phyloP scores from a whole-genome alignment of 2,329 filamentous ascomycete genomes.

The Claviceps citrina region DNA sequence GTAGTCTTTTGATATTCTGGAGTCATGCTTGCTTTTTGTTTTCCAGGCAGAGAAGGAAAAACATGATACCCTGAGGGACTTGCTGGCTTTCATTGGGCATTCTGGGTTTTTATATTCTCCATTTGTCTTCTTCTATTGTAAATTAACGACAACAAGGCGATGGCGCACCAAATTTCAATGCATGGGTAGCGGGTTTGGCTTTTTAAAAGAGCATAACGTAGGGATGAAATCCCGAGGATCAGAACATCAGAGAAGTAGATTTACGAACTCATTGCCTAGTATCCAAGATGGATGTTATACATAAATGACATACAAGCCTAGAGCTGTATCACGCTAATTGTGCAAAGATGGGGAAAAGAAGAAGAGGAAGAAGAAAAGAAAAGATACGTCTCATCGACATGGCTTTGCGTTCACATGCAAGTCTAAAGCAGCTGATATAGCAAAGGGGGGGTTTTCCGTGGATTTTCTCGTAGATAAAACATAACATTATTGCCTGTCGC shows the following conservation, averaged over 20 bases:
- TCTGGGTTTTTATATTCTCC: background rate
- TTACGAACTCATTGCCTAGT: background rate
- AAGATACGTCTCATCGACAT: no score
- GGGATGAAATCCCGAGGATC: background rate
- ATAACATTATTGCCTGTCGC: background rate
- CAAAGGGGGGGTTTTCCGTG: background rate
- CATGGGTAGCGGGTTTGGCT: slow-evolving; percentile 3
- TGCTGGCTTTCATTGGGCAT: slow-evolving; percentile 10
- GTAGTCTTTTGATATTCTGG: slow-evolving; percentile 1
- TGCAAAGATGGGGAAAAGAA: background rate
- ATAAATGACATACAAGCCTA: slow-evolving; percentile 1
- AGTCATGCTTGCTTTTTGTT: background rate
- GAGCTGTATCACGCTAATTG: background rate
- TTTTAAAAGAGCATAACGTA: background rate
- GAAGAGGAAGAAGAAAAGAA: background rate
- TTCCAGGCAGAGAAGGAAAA: slow-evolving; percentile 11
- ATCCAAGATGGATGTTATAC: background rate
- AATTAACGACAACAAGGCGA: background rate
- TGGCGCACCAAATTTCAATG: background rate
- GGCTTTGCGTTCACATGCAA: no score
- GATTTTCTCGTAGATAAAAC: background rate
- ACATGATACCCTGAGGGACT: slow-evolving; percentile 23
- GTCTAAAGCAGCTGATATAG: background rate
- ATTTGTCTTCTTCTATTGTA: background rate
- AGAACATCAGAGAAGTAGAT: background rate